phyloP scores from a whole-genome alignment of 2,329 filamentous ascomycete species.

The Ascocoryne sarcoides region DNA sequence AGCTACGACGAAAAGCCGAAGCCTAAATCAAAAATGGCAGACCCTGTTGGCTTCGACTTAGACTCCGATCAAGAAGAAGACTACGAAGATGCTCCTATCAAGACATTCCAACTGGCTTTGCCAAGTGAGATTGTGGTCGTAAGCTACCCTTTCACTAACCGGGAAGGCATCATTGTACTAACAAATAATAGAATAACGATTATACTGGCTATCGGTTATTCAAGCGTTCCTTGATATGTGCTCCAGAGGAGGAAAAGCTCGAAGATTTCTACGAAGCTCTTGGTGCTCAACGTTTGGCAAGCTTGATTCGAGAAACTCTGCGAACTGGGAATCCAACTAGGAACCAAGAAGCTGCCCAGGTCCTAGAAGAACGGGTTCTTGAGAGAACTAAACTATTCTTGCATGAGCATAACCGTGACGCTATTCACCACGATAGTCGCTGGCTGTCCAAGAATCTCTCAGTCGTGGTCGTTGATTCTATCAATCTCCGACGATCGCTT shows the following conservation, averaged over 20 bases:
- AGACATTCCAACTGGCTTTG: constrained; percentile 60
- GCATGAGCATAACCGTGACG: constrained; percentile 61
- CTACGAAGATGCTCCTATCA: constrained; percentile 33
- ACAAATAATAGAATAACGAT: constrained; percentile 75
- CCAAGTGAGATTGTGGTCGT: constrained; percentile 68
- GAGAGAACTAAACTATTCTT: constrained; percentile 87
- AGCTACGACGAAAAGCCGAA: constrained; percentile 18
- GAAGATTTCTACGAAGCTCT: constrained; percentile 79
- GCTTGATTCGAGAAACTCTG: constrained; percentile 69
- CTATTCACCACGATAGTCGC: constrained; percentile 76
- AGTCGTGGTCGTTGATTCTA: constrained; percentile 69
- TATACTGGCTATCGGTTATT: constrained; percentile 85
- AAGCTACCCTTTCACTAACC: no score
- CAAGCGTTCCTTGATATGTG: constrained; percentile 73
- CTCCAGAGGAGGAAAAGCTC: constrained; percentile 79
- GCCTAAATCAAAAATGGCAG: constrained; percentile 1
- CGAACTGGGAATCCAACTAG: constrained; percentile 50
- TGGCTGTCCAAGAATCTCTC: constrained; percentile 84
- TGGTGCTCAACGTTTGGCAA: constrained; percentile 68
- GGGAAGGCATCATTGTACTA: no score
- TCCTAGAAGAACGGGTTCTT: constrained; percentile 70
- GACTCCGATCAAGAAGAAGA: constrained; percentile 35
- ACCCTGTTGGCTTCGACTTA: constrained; percentile 30
- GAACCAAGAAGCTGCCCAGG: constrained; percentile 60
- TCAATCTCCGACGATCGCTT: constrained; percentile 70